Conservation (phyloP, 2,329 filamentous ascomycete genomes). For the Septoria petroselini region DNA sequence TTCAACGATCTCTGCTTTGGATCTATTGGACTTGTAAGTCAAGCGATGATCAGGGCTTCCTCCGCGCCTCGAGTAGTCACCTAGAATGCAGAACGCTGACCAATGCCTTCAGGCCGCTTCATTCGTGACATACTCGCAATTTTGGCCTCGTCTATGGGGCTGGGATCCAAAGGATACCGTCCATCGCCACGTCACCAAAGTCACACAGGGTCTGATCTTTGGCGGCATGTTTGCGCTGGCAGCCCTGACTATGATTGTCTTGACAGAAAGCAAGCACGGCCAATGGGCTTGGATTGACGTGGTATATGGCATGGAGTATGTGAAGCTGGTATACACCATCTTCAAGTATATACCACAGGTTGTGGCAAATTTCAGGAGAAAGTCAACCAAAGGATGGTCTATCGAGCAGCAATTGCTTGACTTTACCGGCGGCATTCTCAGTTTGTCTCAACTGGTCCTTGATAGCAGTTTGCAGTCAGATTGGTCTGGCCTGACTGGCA, state of each 20-base stretch:
- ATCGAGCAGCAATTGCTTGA: slow-evolving; percentile 83
- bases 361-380: slow-evolving; percentile 75
- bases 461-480: slow-evolving; percentile 81
- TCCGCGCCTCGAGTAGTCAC: too few species aligned
- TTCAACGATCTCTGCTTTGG: slow-evolving; percentile 91
- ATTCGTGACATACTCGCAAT: slow-evolving; percentile 60
- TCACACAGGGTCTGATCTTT: slow-evolving; percentile 66
- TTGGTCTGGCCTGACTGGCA: slow-evolving; percentile 88
- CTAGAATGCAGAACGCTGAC: too few species aligned
- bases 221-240: slow-evolving; percentile 61
- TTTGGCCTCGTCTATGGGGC: slow-evolving; percentile 69
- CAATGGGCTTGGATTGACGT: slow-evolving; percentile 65
- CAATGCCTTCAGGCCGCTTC: too few species aligned
- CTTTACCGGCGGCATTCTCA: slow-evolving; percentile 75
- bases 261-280: slow-evolving; percentile 44
- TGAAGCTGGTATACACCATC: slow-evolving; percentile 83
- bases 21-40: slow-evolving; percentile 72
- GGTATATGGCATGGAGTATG: slow-evolving; percentile 70
- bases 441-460: slow-evolving; percentile 74
- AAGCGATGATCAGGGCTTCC: slow-evolving; percentile 53
- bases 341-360: slow-evolving; percentile 92
- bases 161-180: slow-evolving; percentile 57
- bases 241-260: slow-evolving; percentile 49
- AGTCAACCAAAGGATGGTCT: slow-evolving; percentile 83
- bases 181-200: slow-evolving; percentile 54